Evolutionary conservation across 257 asterid genomes (phyloP), one percentile per base, ranked within the genome.

Genomic region (Ehretia macrophylla): DNA sequence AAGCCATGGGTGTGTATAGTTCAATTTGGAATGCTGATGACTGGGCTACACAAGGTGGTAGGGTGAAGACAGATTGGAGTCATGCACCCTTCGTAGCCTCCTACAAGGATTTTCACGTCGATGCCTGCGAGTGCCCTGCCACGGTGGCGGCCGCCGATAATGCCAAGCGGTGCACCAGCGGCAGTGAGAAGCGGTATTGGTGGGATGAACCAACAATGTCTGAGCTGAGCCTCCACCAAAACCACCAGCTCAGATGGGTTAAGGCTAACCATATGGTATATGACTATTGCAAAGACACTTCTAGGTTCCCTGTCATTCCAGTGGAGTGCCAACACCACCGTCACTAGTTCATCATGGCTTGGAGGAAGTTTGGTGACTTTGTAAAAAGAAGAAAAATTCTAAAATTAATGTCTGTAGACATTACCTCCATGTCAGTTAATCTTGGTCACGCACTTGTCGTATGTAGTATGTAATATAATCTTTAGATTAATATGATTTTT

Each of bases 41-140:
- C 55, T 90, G 97, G 97, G 97, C 97, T 17, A 90, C 97, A 0
- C 97, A 90, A 48, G 97, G 97, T 0, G 97, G 97, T 0, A 63
- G 73, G n/a, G 90, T 90, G 0, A 86, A 90, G 75, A 90, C 96
- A 0, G 92, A 90, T 23, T 90, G 97, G 97, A 66, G 90, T 0
- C 83, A 90, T 5, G 93, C 95, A 19, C 97, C 97, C 0, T 90
- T 90, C 58, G 37, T 90, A 0, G 83, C 97, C 0, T 79, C 88
- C 10, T 90, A 90, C 72, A 76, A 1, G 12, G 95, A 86, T 3
- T 90, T 86, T 42, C 78, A 82, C 20, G 77, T 90, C 61, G 60
- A 86, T 38, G 92, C 81, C 0, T 86, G 97, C 17, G 83, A 74
- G 39, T 76, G 76, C 9, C 84, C 92, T 0, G 82, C 78, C 6